Evolutionary conservation across 2,329 filamentous ascomycete genomes (phyloP).

Genomic region (Beauveria rudraprayagi): DNA sequence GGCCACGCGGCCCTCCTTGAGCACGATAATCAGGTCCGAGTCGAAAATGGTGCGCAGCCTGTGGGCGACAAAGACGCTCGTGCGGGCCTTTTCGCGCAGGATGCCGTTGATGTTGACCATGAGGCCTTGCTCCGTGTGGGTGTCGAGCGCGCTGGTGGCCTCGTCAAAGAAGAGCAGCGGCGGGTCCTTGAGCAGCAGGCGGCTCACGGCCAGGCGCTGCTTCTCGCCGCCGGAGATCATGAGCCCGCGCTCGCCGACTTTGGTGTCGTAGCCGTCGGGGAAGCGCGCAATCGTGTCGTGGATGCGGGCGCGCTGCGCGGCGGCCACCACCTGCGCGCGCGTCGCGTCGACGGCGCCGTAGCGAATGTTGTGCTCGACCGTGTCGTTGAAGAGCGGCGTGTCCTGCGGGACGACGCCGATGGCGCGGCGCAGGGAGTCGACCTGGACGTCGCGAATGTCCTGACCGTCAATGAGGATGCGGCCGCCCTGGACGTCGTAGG

Average conservation of each 20-base stretch:
- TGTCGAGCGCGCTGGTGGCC: slow-evolving; percentile 86
- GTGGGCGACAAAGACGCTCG: slow-evolving; percentile 93
- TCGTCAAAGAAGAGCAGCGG: slow-evolving; percentile 91
- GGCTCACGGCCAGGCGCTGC: slow-evolving; percentile 76
- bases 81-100: slow-evolving; percentile 76
- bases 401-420: slow-evolving; percentile 98
- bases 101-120: slow-evolving; percentile 91
- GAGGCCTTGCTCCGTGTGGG: slow-evolving; percentile 84
- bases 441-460: slow-evolving; percentile 72
- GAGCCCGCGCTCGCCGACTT: slow-evolving; percentile 87
- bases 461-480: slow-evolving; percentile 89
- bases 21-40: slow-evolving; percentile 84
- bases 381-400: slow-evolving; percentile 94
- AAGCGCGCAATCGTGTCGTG: slow-evolving; percentile 74
- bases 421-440: slow-evolving; percentile 73
- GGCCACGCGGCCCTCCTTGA: slow-evolving; percentile 75
- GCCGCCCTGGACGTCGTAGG: slow-evolving; percentile 80
- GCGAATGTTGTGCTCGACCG: slow-evolving; percentile 88
- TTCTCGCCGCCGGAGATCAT: slow-evolving; percentile 97
- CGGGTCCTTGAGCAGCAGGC: slow-evolving; percentile 80
- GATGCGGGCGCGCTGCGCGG: slow-evolving; percentile 74
- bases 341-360: slow-evolving; percentile 79
- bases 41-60: slow-evolving; percentile 89
- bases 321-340: slow-evolving; percentile 63
- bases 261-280: slow-evolving; percentile 82